Conservation (phyloP, 495 filamentous ascomycete genomes). For the Penicillium flavigenum region DNA sequence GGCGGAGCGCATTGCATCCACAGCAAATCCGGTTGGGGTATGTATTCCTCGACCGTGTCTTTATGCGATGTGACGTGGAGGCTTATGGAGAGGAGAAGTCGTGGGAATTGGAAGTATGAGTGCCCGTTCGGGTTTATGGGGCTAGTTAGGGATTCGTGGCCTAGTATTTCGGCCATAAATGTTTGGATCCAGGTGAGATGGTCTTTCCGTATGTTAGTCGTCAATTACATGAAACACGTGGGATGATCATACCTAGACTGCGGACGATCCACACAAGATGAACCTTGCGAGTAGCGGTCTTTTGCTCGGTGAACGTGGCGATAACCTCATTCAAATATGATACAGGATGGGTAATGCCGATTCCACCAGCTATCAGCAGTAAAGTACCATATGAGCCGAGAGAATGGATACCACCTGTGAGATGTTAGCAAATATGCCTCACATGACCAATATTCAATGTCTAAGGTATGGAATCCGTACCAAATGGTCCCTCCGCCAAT, state of each 20-base stretch:
- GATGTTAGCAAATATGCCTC: not conserved
- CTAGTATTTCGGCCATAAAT: constrained; percentile 44
- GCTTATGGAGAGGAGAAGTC: constrained; percentile 36
- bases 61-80: constrained; percentile 36
- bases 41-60: constrained; percentile 30
- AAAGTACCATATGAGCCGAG: constrained; percentile 55
- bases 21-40: constrained; percentile 25
- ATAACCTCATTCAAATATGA: constrained; percentile 54
- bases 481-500: constrained; percentile 57
- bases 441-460: not conserved
- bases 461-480: constrained; percentile 23
- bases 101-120: constrained; percentile 34
- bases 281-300: constrained; percentile 44
- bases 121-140: constrained; percentile 26
- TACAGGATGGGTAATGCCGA: constrained; percentile 61
- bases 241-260: constrained; percentile 31
- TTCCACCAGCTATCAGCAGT: constrained; percentile 56
- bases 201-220: constrained; percentile 25
- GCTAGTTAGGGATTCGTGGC: constrained; percentile 32
- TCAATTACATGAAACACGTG: not conserved
- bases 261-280: constrained; percentile 45
- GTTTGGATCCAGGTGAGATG: constrained; percentile 46
- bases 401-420: constrained; percentile 46
- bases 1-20: constrained; percentile 36
- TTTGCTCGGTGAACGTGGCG: constrained; percentile 37